Evolutionary conservation across 768 basidiomycete genomes (phyloP), one percentile per base, ranked within the genome.

Genomic region (Lactifluus subvellereus): DNA sequence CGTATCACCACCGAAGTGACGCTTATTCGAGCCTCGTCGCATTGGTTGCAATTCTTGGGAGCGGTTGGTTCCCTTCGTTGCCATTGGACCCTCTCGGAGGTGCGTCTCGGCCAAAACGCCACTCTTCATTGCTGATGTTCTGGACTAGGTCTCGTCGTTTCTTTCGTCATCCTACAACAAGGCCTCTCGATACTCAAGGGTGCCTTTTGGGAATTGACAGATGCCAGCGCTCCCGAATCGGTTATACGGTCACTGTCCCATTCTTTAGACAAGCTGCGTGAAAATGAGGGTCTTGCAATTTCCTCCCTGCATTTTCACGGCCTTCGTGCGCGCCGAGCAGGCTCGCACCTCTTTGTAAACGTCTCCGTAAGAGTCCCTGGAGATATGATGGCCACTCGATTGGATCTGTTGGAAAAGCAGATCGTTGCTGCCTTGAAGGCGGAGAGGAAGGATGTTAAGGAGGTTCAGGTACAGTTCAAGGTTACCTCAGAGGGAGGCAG

Each of bases 1-100:
- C 96, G 6, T 82, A 94, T 60, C 96, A 98, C 73, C 97, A 99
- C 75, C 84, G 97, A n/a, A 94, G 91, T 66, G 97, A 99, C 73
- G 94, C 93, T 6, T 93, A 94, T 71, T 94, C 94, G 3, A 95
- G 94, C 69, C 68, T 88, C 54, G 93, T 99, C 58, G 94, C 95
- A 11, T 83, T 98, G 59, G 82, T 89, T 51, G 95, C 96, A 16
- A 99, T 99, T 70, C 75, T 98, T 8, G 94, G 95, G 13, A 91
- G 88, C 10, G 91, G 91, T 78, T 79, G 85, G 67, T 89, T 90
- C 73, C 94, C 94, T 16, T 78, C 83, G n/a, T 71, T 91, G 58
- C 90, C 97, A 61, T 78, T 98, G 42, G 97, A 99, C 72, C 95
- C 97, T 9, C 80, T 99, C 40, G 97, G 97, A 66, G 96, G 96